phyloP scores from a whole-genome alignment of 1,284 basidiomycete species.

The Moesziomyces globuligerus region DNA sequence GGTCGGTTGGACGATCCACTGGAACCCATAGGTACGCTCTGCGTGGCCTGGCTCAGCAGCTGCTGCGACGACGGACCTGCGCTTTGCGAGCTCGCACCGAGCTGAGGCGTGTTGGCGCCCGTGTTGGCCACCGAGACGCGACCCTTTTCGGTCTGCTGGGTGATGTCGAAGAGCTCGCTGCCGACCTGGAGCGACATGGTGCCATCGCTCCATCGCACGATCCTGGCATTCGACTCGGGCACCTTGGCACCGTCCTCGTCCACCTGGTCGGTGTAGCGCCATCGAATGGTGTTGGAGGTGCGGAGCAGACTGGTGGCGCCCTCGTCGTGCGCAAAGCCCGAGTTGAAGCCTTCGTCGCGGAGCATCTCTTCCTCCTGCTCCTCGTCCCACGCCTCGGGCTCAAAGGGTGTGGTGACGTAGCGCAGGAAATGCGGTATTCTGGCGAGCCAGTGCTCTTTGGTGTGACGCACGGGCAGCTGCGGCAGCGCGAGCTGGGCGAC shows the following conservation, averaged over 20 bases:
- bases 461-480: slow-evolving; percentile 57
- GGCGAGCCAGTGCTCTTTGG: slow-evolving; percentile 61
- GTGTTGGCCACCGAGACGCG: slow-evolving; percentile 40
- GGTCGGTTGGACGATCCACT: slow-evolving; percentile 40
- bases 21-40: slow-evolving; percentile 48
- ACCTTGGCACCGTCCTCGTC: slow-evolving; percentile 75
- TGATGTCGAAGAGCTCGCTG: slow-evolving; percentile 85
- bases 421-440: slow-evolving; percentile 65
- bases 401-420: slow-evolving; percentile 55
- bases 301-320: slow-evolving; percentile 70
- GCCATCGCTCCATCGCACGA: slow-evolving; percentile 92
- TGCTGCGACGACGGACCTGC: slow-evolving; percentile 34
- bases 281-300: slow-evolving; percentile 88
- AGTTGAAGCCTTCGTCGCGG: slow-evolving; percentile 71
- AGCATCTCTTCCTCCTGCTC: slow-evolving; percentile 55
- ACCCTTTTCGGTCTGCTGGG: slow-evolving; percentile 49
- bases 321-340: slow-evolving; percentile 65
- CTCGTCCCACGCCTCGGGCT: slow-evolving; percentile 52
- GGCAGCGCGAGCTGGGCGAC: slow-evolving; percentile 58
- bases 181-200: slow-evolving; percentile 85
- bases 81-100: slow-evolving; percentile 17
- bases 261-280: slow-evolving; percentile 80
- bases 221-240: slow-evolving; percentile 84
- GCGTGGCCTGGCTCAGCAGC: slow-evolving; percentile 39
- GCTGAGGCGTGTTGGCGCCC: slow-evolving; percentile 46